Conservation (phyloP, 2,329 filamentous ascomycete genomes). For the Monilinia fructicola region DNA sequence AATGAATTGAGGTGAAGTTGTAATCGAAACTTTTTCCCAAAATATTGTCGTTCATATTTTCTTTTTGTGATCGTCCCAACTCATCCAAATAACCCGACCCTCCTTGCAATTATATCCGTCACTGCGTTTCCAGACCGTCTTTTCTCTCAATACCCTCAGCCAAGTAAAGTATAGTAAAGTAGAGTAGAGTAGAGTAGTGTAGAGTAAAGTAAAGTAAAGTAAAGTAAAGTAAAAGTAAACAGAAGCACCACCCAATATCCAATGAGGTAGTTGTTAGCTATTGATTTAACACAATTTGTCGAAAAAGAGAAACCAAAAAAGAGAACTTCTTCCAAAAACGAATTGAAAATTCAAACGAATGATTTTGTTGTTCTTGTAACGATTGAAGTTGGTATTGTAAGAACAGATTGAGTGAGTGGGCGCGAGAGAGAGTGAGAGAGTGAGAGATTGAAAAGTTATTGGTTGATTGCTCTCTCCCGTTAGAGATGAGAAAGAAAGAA, state of each 20-base stretch:
- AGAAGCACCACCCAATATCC: constrained; percentile 21
- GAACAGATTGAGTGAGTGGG: not conserved
- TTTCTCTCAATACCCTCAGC: constrained; percentile 8
- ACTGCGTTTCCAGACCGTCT: not conserved
- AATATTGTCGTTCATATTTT: constrained; percentile 11
- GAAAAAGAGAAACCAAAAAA: constrained; percentile 14
- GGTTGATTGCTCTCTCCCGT: no score
- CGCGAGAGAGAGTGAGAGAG: not conserved
- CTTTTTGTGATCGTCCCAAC: constrained; percentile 1
- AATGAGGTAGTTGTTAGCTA: constrained; percentile 3
- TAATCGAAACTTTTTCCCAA: constrained; percentile 1
- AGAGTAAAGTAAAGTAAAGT: not conserved
- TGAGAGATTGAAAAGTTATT: not conserved
- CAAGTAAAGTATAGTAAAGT: not conserved
- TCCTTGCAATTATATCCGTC: constrained; percentile 8
- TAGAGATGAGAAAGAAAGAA: not conserved
- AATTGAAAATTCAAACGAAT: constrained; percentile 24
- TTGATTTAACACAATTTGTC: constrained; percentile 14
- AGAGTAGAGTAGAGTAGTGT: not conserved
- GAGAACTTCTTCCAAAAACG: constrained; percentile 20
- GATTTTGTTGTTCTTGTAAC: constrained; percentile 14
- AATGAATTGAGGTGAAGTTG: not conserved
- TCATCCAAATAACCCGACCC: not conserved
- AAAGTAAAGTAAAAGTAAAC: no score
- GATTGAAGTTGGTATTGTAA: not conserved